These are phyloP conservation scores for Heterobasidion irregulare DNA, from an alignment of 1,284 basidiomycete species.

Conservation along the genomic window DNA sequence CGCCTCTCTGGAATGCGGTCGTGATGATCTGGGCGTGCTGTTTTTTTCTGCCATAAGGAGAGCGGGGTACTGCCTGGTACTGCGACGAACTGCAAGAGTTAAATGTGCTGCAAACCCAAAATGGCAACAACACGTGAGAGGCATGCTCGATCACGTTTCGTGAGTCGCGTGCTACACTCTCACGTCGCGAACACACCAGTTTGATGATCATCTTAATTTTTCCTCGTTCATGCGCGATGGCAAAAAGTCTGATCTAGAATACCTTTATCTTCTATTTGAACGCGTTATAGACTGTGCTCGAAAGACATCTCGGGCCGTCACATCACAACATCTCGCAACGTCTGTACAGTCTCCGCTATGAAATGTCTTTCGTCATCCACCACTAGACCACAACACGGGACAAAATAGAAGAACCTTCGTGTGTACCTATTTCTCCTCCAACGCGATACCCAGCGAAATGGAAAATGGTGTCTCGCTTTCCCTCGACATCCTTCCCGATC, in stretches of 20 bases:
- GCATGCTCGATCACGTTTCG: too few species aligned
- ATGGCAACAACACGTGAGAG: background rate
- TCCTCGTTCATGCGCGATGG: too few species aligned
- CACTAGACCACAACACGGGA: background rate
- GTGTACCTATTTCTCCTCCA: background rate
- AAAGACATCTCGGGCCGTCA: too few species aligned
- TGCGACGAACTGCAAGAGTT: too few species aligned
- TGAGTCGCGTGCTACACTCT: too few species aligned
- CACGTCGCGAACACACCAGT: too few species aligned
- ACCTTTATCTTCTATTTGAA: too few species aligned
- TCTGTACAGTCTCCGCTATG: too few species aligned
- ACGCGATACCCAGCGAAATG: background rate
- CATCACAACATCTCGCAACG: too few species aligned
- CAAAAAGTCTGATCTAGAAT: too few species aligned
- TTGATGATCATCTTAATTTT: too few species aligned
- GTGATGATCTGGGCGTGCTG: background rate
- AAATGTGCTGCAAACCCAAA: background rate
- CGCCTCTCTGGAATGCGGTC: background rate
- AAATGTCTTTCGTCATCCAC: background rate
- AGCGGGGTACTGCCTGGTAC: background rate
- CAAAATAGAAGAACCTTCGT: background rate
- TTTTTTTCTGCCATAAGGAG: background rate
- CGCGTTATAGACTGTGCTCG: too few species aligned
- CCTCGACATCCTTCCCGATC: slow-evolving; percentile 1
- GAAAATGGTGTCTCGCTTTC: background rate